Conservation (phyloP, 306 rosid species). For the Nissolia schottii region DNA sequence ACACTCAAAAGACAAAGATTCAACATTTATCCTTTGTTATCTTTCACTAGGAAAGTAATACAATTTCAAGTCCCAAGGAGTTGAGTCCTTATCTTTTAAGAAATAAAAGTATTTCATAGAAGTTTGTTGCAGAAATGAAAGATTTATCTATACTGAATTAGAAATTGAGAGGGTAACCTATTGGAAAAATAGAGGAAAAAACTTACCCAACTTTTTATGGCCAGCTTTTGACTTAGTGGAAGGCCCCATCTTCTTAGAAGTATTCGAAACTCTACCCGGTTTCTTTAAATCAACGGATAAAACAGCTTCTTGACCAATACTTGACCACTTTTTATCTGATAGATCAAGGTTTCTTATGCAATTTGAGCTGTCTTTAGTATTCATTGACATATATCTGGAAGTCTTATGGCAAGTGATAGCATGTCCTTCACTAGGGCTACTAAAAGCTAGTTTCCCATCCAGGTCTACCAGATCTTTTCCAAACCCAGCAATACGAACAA, state of each 20-base stretch:
- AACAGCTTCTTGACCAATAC: conserved; percentile 44
- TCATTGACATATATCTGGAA: conserved; percentile 44
- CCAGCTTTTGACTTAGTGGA: conserved; percentile 53
- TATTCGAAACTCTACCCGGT: conserved; percentile 47
- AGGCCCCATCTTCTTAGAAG: conserved; percentile 43
- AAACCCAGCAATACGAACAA: conserved; percentile 52
- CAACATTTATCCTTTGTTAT: not conserved
- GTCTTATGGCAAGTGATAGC: conserved; percentile 39
- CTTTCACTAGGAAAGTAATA: conserved; percentile 15
- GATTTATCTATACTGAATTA: conserved; percentile 3
- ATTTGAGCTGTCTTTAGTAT: conserved; percentile 47
- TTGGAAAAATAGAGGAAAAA: conserved; percentile 20
- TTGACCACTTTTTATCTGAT: conserved; percentile 47
- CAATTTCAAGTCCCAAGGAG: conserved; percentile 11
- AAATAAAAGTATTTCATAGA: not conserved
- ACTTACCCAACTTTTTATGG: conserved; percentile 68
- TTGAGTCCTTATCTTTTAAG: not conserved
- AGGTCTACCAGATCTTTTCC: conserved; percentile 58
- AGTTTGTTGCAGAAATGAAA: conserved; percentile 6
- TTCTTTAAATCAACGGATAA: conserved; percentile 54
- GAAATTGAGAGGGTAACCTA: not conserved
- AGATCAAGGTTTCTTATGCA: conserved; percentile 43
- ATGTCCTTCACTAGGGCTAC: conserved; percentile 40
- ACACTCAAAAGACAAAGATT: conserved; percentile 13
- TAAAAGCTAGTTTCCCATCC: conserved; percentile 40